Conservation (phyloP, 208 protist species). For the Angomonas desouzai region DNA sequence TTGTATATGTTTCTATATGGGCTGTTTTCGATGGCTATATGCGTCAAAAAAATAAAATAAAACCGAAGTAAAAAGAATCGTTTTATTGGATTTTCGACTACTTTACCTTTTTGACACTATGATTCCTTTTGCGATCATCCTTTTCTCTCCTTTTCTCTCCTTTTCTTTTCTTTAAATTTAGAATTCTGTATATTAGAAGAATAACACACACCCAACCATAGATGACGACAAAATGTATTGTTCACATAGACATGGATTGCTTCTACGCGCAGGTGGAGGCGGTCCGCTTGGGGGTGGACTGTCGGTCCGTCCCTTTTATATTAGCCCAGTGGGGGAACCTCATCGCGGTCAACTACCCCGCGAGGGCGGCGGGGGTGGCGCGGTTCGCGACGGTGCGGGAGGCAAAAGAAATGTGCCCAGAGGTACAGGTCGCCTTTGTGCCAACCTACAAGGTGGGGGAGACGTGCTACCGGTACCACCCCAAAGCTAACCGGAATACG, state of each 20-base stretch:
- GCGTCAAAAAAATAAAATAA: neutral
- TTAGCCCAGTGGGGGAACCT: conserved; percentile 74
- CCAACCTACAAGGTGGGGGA: conserved; percentile 64
- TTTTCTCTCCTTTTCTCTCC: conserved; percentile 10
- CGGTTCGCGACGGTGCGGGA: conserved; percentile 55
- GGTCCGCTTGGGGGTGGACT: conserved; percentile 73
- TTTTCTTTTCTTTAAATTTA: conserved; percentile 2
- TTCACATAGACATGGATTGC: conserved; percentile 91
- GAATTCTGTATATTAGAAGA: neutral
- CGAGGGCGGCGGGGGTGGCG: conserved; percentile 54
- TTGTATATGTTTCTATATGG: neutral
- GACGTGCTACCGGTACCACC: conserved; percentile 51
- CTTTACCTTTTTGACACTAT: neutral
- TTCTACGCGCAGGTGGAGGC: conserved; percentile 92
- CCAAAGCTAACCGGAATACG: conserved; percentile 28
- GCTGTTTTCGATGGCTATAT: neutral
- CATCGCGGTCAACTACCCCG: conserved; percentile 89
- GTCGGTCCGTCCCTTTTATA: conserved; percentile 55
- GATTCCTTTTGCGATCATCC: neutral
- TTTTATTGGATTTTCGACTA: neutral
- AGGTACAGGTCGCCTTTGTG: conserved; percentile 31
- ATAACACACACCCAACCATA: conserved; percentile 4
- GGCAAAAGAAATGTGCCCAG: conserved; percentile 38
- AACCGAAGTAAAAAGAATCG: neutral
- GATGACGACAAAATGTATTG: conserved; percentile 42